phyloP scores from a whole-genome alignment of 805 yeast species.

The Wickerhamomyces bisporus region DNA sequence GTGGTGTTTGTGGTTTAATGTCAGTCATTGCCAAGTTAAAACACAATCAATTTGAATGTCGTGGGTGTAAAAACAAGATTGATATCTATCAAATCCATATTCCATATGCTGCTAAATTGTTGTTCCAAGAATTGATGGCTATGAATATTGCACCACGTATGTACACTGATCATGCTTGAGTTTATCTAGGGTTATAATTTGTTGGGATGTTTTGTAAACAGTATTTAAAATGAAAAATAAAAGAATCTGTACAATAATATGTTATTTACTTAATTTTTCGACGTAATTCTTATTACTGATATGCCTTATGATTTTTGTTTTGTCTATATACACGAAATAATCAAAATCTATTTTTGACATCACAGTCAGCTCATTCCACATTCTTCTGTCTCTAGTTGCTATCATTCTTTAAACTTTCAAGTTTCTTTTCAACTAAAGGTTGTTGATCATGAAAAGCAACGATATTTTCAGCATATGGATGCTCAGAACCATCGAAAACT shows the following conservation, averaged over 20 bases:
- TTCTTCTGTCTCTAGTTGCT: too few relatives aligned
- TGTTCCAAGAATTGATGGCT: constrained; percentile 99
- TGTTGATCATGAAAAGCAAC: constrained; percentile 82
- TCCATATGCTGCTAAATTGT: constrained; percentile 96
- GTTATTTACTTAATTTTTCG: too few relatives aligned
- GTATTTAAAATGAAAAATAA: too few relatives aligned
- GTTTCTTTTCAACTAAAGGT: constrained; percentile 41
- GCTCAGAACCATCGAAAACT: constrained; percentile 81
- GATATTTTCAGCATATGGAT: constrained; percentile 80
- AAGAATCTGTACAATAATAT: too few relatives aligned
- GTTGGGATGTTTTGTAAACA: too few relatives aligned
- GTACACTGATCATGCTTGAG: constrained; percentile 77
- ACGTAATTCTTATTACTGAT: too few relatives aligned
- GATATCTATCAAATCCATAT: constrained; percentile 96
- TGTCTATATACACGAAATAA: too few relatives aligned
- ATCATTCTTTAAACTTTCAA: constrained; percentile 20
- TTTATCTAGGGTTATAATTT: too few relatives aligned
- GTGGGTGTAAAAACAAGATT: constrained; percentile 97
- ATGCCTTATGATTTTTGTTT: too few relatives aligned
- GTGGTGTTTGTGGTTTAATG: constrained; percentile 99
- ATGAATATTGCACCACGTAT: constrained; percentile 97
- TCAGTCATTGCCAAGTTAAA: constrained; percentile 94
- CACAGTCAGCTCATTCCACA: too few relatives aligned
- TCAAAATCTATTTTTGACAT: too few relatives aligned
- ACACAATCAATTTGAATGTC: constrained; percentile 97